A percentile compares a stretch with the other conserved stretches of the same genome.
Evolutionary conservation across 176 grass and related monocot genomes (phyloP).

Genomic region (Metroxylon sagu): DNA sequence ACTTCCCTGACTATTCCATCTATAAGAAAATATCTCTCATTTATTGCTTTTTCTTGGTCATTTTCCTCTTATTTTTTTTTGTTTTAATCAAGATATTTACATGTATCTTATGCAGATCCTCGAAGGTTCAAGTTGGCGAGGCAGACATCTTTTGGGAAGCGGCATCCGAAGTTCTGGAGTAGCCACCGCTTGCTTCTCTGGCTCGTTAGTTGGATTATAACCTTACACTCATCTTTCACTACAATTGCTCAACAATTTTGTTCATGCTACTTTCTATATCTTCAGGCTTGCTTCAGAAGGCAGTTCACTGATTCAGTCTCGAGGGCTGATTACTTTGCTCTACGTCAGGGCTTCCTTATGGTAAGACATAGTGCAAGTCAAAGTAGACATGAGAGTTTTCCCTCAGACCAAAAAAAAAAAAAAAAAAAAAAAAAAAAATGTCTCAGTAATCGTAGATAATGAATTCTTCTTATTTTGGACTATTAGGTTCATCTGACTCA

Average conservation of each 20-base stretch:
- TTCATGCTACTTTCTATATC: not conserved
- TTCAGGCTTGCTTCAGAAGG: slow-evolving; percentile 1
- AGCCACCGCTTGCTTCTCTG: not conserved
- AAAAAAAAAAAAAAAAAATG: too few relatives aligned
- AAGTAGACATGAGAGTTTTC: too few relatives aligned
- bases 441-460: too few relatives aligned
- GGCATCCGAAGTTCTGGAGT: slow-evolving; percentile 11
- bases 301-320: slow-evolving; percentile 7
- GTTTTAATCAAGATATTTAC: too few relatives aligned
- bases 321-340: slow-evolving; percentile 12
- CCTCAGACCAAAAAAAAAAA: too few relatives aligned
- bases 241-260: too few relatives aligned
- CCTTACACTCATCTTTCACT: too few relatives aligned
- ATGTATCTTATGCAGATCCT: not conserved
- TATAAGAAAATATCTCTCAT: too few relatives aligned
- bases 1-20: too few relatives aligned
- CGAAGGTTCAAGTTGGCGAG: not conserved
- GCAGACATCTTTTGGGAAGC: slow-evolving; percentile 7
- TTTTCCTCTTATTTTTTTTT: too few relatives aligned
- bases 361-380: not conserved
- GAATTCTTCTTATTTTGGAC: not conserved
- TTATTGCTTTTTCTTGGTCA: too few relatives aligned
- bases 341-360: slow-evolving; percentile 6
- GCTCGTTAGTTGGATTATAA: slow-evolving; percentile 4
- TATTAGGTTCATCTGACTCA: slow-evolving; percentile 2